Base-by-base conservation (phyloP, 352 stramenopile genomes). In the Phytophthora meadii region DNA sequence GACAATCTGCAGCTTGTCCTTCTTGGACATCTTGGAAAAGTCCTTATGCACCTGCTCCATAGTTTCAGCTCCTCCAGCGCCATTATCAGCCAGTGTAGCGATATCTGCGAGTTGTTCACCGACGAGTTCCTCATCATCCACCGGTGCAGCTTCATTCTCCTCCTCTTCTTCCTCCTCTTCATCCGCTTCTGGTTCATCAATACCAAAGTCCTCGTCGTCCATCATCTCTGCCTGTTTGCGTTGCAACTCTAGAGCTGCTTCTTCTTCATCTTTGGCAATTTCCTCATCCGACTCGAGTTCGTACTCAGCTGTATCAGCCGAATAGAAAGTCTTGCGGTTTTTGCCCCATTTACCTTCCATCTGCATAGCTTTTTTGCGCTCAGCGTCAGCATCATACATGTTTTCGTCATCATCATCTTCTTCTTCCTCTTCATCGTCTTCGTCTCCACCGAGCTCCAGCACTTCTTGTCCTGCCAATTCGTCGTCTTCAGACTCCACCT, bases 261-360 rank as follows among this genome's bases (percentile, higher is more conserved):
- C 83, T 49, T 96, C 88, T 75, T 96, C 88, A 40, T 96, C 88
- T 45, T 90, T 87, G 2, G 84, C 86, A 14, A 76, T 73, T 44
- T 94, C 88, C 47, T 94, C 84, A 61, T 94, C 87, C 24, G 77
- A 91, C 34, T 93, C 84, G 7, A 93, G 47, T 50, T 95, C 87
- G 45, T 87, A 94, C 64, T 94, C 85, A 24, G 81, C 86, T 34
- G 85, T 94, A 50, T 96, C 88, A 2, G 88, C 87, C 17, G 86
- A 94, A 73, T 96, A 96, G 42, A 90, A 96, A 19, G 77, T 92
- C 61, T 92, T 92, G 61, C 90, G 89, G n/a, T 79, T 88, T 63
- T 89, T 92, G 65, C 88, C 88, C 88, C 88, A 96, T 67, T 96
- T 88, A 48, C 74, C 76, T 30, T 90, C 81, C 80, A 96, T 91